Base-by-base conservation (phyloP, 139 green algal genomes). In the Desmodesmus armatus region DNA sequence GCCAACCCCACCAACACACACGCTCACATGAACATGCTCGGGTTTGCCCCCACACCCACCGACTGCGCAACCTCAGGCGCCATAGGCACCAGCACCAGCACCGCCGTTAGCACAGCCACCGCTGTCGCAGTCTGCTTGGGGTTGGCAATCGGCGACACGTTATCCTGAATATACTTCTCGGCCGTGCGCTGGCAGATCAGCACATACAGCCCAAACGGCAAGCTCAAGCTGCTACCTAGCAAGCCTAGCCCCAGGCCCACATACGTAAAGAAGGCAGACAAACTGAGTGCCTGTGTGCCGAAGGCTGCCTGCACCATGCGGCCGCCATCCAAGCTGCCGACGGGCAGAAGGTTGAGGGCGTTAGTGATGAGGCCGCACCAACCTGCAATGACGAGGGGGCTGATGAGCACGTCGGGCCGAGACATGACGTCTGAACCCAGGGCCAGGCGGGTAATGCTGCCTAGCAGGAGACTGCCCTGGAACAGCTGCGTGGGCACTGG, bases 181-280 rank as follows among this genome's bases (percentile, higher is more conserved):
- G 91, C 83, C 35, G 91, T 80, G n/a, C 95, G 90, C 87, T 98
- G 93, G 74, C 91, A 96, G 76, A 98, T 94, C 78, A 98, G 88
- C 15, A 98, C 90, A 87, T 95, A 98, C 29, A 98, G 90, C 0
- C 95, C 95, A 82, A 96, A 98, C 13, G 95, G 95, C 44, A 98
- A 85, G 2, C 92, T 89, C 73, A 98, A 89, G 44, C 84, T 89
- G 82, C 75, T 89, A 58, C 95, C 95, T 58, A 98, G 88, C 21
- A 98, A 70, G 35, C 94, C 94, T 25, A 98, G 84, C 0, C 89
- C 95, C 49, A 98, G 91, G 31, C 94, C 93, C 29, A 96, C 90
- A 75, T 98, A 98, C 0, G 91, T 94, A 73, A 97, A 94, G 73
- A 98, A 92, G 41, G 91, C 92, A 43, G 92, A 90, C 29, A 98